phyloP scores from a whole-genome alignment of 139 green algal genomes.

The Micractinium conductrix region DNA sequence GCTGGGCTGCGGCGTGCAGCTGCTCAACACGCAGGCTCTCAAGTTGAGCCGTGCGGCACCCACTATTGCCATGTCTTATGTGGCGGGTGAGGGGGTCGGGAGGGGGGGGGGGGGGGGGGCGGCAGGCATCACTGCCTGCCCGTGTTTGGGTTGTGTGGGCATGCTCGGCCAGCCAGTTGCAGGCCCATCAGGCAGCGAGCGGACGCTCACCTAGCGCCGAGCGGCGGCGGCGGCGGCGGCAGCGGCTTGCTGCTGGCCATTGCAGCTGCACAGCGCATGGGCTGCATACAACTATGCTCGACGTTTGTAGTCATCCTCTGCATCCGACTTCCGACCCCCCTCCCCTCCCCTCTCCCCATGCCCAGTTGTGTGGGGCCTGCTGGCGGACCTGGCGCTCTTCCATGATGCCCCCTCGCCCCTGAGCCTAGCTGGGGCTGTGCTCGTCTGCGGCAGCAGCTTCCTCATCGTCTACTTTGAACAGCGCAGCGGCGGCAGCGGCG shows the following conservation, averaged over 20 bases:
- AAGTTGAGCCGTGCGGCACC: conserved; percentile 39
- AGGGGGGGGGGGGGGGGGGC: too few species aligned
- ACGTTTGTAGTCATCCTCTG: too few species aligned
- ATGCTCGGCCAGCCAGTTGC: too few species aligned
- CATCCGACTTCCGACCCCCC: too few species aligned
- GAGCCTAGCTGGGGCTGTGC: background rate
- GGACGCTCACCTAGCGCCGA: too few species aligned
- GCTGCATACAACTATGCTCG: too few species aligned
- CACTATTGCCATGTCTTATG: conserved; percentile 50
- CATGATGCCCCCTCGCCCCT: conserved; percentile 2
- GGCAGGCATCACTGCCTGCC: too few species aligned
- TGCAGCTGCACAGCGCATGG: too few species aligned
- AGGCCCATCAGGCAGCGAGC: too few species aligned
- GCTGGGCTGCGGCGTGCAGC: conserved; percentile 34
- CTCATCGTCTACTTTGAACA: background rate
- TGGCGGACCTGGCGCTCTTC: conserved; percentile 12
- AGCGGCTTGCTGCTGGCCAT: too few species aligned
- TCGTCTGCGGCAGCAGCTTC: conserved; percentile 18
- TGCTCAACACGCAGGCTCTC: conserved; percentile 48
- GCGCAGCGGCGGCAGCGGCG: background rate
- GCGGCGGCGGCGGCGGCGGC: too few species aligned
- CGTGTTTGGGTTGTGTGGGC: too few species aligned
- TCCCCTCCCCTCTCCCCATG: background rate
- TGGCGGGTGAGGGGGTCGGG: background rate
- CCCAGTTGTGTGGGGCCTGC: background rate